phyloP scores from a whole-genome alignment of 345 rosid species.

The Punica granatum region DNA sequence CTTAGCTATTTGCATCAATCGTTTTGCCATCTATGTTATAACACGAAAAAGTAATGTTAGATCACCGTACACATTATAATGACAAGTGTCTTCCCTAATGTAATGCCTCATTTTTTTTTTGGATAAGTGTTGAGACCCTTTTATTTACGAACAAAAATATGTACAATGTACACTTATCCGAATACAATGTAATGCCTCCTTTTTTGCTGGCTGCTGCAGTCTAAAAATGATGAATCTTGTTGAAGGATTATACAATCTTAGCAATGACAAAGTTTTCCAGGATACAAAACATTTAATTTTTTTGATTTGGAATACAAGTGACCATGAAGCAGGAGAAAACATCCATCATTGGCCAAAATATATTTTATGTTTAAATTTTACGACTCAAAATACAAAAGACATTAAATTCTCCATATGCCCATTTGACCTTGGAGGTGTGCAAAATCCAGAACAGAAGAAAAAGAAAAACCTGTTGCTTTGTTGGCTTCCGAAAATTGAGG shows the following conservation, averaged over 20 bases:
- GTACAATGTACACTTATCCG: no score
- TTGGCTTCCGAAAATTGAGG: conserved; percentile 83
- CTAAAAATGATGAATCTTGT: background rate
- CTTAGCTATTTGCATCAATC: conserved; percentile 74
- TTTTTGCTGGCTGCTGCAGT: no score
- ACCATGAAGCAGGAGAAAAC: background rate
- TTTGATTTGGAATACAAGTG: background rate
- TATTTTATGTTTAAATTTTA: background rate
- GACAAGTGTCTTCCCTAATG: background rate
- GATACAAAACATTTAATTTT: background rate
- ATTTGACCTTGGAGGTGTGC: background rate
- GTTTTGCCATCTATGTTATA: conserved; percentile 84
- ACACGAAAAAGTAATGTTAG: conserved; percentile 21
- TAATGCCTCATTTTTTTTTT: background rate
- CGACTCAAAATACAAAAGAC: background rate
- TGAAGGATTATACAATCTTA: background rate
- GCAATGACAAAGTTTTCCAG: background rate
- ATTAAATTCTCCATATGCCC: background rate
- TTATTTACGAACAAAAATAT: no score
- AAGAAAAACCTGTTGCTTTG: conserved; percentile 78
- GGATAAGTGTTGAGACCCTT: no score
- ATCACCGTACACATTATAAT: background rate
- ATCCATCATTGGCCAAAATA: background rate
- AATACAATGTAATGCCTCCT: no score
- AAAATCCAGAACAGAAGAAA: conserved; percentile 7